A percentile compares a stretch with the other conserved stretches of the same genome.
These are phyloP conservation scores for Benincasa hispida DNA, from an alignment of 306 rosid species.

Conservation along the genomic window DNA sequence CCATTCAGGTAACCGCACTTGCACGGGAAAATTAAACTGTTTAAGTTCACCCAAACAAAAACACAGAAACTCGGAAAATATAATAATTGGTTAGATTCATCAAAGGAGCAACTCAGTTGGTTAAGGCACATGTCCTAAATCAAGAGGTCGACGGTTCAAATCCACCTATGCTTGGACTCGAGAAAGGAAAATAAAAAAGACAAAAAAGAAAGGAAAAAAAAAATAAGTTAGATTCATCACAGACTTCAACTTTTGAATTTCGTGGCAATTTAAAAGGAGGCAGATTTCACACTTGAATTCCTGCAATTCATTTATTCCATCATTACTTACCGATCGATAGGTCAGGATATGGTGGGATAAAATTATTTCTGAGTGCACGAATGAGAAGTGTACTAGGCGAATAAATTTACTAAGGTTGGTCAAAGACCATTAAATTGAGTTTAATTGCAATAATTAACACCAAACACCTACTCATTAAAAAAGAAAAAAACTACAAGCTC, in stretches of 20 bases:
- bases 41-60: background rate
- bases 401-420: background rate
- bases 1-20: too few relatives aligned
- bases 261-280: background rate
- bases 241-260: background rate
- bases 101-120: background rate
- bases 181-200: too few relatives aligned
- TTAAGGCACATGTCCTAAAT: too few relatives aligned
- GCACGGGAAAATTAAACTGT: too few relatives aligned
- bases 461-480: too few relatives aligned
- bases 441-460: background rate
- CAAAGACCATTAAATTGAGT: background rate
- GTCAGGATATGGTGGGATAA: background rate
- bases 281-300: background rate
- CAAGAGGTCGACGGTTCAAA: too few relatives aligned
- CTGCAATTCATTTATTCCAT: background rate
- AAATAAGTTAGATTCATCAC: background rate
- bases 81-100: background rate
- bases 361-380: background rate
- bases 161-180: background rate
- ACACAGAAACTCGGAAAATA: background rate
- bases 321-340: background rate
- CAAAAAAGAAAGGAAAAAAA: too few relatives aligned
- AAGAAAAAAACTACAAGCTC: too few relatives aligned
- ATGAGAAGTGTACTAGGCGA: background rate